Percentiles rank a stretch among this genome's conserved stretches.
phyloP scores from a whole-genome alignment of 2,329 filamentous ascomycete genomes.

The Xylariaceae sp. region DNA sequence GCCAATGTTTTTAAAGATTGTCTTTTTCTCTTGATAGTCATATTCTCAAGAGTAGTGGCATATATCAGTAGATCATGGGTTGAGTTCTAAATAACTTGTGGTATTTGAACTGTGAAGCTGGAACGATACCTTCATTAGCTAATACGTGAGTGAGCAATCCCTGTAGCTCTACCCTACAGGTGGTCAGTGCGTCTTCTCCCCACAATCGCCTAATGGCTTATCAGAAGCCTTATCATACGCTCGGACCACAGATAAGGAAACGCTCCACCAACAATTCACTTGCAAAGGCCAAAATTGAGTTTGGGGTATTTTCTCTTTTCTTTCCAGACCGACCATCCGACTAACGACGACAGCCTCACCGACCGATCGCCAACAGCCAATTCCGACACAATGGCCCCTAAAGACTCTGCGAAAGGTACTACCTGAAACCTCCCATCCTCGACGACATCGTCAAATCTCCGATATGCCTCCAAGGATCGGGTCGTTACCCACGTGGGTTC shows the following conservation, averaged over 20 bases:
- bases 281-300: slow-evolving; percentile 24
- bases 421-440: slow-evolving; percentile 26
- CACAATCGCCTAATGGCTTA: slow-evolving; percentile 4
- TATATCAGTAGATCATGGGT: background rate
- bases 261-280: slow-evolving; percentile 30
- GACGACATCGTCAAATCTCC: slow-evolving; percentile 22
- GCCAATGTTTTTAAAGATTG: slow-evolving; percentile 54
- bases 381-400: slow-evolving; percentile 48
- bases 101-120: background rate
- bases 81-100: background rate
- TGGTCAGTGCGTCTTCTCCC: background rate
- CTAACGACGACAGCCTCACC: slow-evolving; percentile 33
- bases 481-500: slow-evolving; percentile 16
- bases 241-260: slow-evolving; percentile 28
- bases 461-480: slow-evolving; percentile 22
- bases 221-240: slow-evolving; percentile 22
- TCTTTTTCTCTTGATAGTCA: slow-evolving; percentile 58
- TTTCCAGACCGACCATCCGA: slow-evolving; percentile 15
- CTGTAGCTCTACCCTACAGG: background rate
- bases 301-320: slow-evolving; percentile 21
- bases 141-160: background rate
- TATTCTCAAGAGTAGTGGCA: slow-evolving; percentile 35
- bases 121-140: no score
- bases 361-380: slow-evolving; percentile 28
- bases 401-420: slow-evolving; percentile 57